Conservation (phyloP, 2,329 filamentous ascomycete species). For the Neonectria coccinea region DNA sequence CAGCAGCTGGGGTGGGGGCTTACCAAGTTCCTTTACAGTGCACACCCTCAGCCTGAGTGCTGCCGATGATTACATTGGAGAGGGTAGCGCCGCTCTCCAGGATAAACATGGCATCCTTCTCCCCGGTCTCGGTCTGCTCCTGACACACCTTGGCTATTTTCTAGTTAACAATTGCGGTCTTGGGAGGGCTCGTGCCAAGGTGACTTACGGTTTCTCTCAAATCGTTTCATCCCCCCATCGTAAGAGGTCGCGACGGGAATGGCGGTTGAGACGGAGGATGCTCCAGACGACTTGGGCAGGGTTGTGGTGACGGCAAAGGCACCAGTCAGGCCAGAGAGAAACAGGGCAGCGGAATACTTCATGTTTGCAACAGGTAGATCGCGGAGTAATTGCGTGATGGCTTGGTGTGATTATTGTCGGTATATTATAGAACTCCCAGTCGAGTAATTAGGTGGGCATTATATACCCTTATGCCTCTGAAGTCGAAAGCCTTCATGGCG, state of each 20-base stretch:
- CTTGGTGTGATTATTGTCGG: no score
- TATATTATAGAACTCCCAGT: no score
- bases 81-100: conserved; percentile 63
- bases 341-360: no score
- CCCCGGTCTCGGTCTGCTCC: conserved; percentile 45
- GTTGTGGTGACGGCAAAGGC: conserved; percentile 10
- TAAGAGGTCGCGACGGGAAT: conserved; percentile 14
- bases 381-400: no score
- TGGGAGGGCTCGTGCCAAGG: not conserved
- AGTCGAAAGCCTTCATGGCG: no score
- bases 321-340: no score
- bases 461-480: no score
- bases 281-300: conserved; percentile 22
- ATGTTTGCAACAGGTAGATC: no score
- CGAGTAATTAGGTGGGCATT: no score
- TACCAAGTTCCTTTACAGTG: conserved; percentile 61
- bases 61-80: conserved; percentile 65
- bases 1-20: not conserved
- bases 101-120: conserved; percentile 60
- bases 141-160: conserved; percentile 42
- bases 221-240: conserved; percentile 22
- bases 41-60: conserved; percentile 61
- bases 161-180: conserved; percentile 10
- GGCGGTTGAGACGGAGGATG: conserved; percentile 6
- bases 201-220: conserved; percentile 22